Conservation (phyloP, 495 filamentous ascomycete genomes). For the Tuber umbilicatum region DNA sequence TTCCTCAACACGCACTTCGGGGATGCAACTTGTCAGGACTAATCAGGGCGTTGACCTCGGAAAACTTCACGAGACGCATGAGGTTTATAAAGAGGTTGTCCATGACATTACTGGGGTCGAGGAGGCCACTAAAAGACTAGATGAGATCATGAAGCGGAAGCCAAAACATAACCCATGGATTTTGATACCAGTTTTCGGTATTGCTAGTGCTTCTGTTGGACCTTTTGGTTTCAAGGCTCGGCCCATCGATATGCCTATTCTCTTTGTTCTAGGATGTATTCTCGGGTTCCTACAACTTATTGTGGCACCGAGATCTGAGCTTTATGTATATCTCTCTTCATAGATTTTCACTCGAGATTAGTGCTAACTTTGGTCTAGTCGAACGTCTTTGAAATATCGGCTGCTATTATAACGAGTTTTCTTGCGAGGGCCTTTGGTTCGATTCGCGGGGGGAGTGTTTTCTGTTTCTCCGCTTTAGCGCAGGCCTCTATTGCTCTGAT, state of each 20-base stretch:
- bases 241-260: conserved; percentile 78
- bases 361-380: conserved; percentile 43
- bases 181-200: conserved; percentile 73
- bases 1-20: conserved; percentile 77
- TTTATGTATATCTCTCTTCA: conserved; percentile 48
- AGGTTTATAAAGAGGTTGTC: conserved; percentile 88
- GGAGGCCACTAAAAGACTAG: conserved; percentile 66
- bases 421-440: conserved; percentile 81
- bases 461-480: conserved; percentile 89
- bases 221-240: conserved; percentile 88
- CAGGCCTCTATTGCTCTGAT: conserved; percentile 90
- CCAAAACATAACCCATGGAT: conserved; percentile 63
- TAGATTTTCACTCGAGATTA: background rate
- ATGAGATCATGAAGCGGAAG: conserved; percentile 57
- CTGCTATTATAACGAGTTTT: conserved; percentile 82
- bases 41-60: conserved; percentile 76
- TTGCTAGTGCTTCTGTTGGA: conserved; percentile 74
- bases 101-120: conserved; percentile 81
- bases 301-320: conserved; percentile 67
- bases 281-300: conserved; percentile 77
- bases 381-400: conserved; percentile 88
- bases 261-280: conserved; percentile 76
- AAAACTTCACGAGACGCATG: conserved; percentile 73
- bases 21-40: conserved; percentile 78
- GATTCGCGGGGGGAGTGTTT: conserved; percentile 60